Base-by-base conservation (phyloP, 306 rosid species). In the Medicago ruthenica region DNA sequence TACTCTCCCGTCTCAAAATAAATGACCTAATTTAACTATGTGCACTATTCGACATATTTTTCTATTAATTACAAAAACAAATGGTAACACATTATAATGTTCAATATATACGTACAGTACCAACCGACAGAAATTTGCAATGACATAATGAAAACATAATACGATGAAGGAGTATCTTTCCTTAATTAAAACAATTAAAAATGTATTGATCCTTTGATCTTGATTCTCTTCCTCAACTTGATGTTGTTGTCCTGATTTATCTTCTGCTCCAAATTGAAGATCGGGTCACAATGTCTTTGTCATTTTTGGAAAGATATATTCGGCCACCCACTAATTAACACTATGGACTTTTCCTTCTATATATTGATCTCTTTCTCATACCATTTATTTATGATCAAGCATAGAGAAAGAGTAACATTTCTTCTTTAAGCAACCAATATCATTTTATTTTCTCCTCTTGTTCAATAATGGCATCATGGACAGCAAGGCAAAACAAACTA, bases 251-350 rank as follows among this genome's bases (percentile, higher is more conserved):
- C 83, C 67, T 63, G 48, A 65, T 82, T 45, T 59, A 80, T 79
- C 71, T 74, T 75, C 77, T 70, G 74, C 82, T 24, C 83, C 75
- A 51, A 60, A 27, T 27, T 27, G 31, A 76, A 78, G 79, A 76
- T 64, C n/a, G 16, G 16, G 74, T 83, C 67, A 65, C 84, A 80
- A 79, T 78, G 76, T 76, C 72, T 86, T 79, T 62, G 71, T 68
- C 87, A 58, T 77, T 67, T 54, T 84, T 84, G 58, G 37, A 80
- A 81, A 81, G 85, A 91, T 87, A 89, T 89, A 84, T 89, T 86
- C 87, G 47, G 21, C 76, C 89, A 81, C 64, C 81, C 68, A 62
- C 76, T 24, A 83, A 54, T 84, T 64, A 75, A 48, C 34, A 51
- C 54, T 58, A 22, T 58, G 24, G 10, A 70, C 75, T 85, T 83